Conservation (phyloP, 2,329 filamentous ascomycete species). For the Parastagonospora nodorum region DNA sequence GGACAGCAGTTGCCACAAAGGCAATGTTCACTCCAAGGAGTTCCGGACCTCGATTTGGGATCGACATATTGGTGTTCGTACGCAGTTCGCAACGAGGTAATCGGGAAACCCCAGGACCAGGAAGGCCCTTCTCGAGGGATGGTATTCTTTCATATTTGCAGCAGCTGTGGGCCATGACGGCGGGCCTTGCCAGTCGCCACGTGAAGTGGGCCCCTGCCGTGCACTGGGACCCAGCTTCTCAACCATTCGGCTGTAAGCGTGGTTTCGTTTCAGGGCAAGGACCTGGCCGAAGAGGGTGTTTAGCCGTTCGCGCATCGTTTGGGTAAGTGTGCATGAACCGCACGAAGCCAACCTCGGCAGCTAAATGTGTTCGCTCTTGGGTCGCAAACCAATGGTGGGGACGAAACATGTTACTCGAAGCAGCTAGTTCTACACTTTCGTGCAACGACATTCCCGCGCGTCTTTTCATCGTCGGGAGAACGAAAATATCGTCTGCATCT, state of each 20-base stretch:
- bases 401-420: neutral
- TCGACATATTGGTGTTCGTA: constrained; percentile 26
- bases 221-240: constrained; percentile 9
- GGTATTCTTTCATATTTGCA: constrained; percentile 21
- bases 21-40: constrained; percentile 36
- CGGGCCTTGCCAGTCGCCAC: constrained; percentile 19
- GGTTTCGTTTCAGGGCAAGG: constrained; percentile 26
- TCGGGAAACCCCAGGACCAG: constrained; percentile 10
- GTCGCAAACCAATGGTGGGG: neutral
- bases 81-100: constrained; percentile 5
- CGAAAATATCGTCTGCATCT: neutral
- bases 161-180: constrained; percentile 18
- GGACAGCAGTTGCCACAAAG: constrained; percentile 30
- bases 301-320: constrained; percentile 7
- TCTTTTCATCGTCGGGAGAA: too few relatives aligned
- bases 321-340: neutral
- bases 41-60: constrained; percentile 41
- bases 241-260: constrained; percentile 15
- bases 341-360: neutral
- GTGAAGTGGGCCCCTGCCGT: constrained; percentile 21
- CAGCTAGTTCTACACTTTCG: neutral
- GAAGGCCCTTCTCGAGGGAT: constrained; percentile 7
- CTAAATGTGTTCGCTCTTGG: neutral
- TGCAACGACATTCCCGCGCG: neutral
- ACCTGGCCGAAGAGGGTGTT: constrained; percentile 14